Evolutionary conservation across 768 basidiomycete species (phyloP).

Genomic region (Infundibulicybe gibba): DNA sequence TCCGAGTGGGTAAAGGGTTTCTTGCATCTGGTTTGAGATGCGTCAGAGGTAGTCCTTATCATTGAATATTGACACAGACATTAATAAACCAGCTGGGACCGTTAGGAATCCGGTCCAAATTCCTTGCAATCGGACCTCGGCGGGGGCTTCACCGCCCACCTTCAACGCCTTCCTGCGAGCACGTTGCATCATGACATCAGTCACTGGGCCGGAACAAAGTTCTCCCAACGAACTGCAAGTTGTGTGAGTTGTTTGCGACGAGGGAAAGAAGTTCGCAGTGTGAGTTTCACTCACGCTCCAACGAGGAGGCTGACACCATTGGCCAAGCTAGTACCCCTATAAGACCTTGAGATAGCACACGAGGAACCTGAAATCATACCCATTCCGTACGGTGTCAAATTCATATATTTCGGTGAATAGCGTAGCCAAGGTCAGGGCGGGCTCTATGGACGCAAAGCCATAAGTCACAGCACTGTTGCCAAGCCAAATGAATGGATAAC

Average conservation of each 20-base stretch:
- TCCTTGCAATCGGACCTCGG: constrained; percentile 32
- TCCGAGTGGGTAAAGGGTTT: background rate
- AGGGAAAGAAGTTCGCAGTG: background rate
- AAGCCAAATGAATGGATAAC: background rate
- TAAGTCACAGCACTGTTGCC: constrained; percentile 27
- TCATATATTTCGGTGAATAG: constrained; percentile 33
- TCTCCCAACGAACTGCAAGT: constrained; percentile 25
- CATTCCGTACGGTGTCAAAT: constrained; percentile 33
- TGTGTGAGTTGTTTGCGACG: background rate
- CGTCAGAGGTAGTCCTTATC: background rate
- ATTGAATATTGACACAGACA: constrained; percentile 15
- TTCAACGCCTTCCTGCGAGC: constrained; percentile 22
- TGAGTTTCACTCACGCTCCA: constrained; percentile 24
- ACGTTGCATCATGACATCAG: constrained; percentile 30
- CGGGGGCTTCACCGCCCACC: constrained; percentile 18
- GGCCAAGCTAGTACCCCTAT: constrained; percentile 19
- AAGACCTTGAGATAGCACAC: background rate
- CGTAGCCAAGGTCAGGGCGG: constrained; percentile 32
- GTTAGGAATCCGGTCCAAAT: constrained; percentile 35
- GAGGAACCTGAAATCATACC: constrained; percentile 14
- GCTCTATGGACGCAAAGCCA: constrained; percentile 36
- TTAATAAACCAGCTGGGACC: constrained; percentile 29
- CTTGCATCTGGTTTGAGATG: constrained; percentile 6
- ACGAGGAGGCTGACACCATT: constrained; percentile 32
- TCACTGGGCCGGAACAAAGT: constrained; percentile 31